Base-by-base conservation (phyloP, 2,329 filamentous ascomycete genomes). In the Epichloe coenophiala region DNA sequence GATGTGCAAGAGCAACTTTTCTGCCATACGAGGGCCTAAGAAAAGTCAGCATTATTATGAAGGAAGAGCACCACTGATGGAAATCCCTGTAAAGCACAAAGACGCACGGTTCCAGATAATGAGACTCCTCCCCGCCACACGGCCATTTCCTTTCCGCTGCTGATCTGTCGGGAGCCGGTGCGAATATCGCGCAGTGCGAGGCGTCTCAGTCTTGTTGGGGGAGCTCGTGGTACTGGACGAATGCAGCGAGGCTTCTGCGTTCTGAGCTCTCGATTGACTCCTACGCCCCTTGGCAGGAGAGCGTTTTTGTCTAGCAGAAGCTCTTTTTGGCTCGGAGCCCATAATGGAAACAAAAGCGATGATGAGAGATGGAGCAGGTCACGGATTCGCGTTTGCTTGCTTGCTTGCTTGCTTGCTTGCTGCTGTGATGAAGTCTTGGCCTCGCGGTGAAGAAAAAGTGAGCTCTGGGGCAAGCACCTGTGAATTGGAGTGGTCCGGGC, bases 21-120 rank as follows among this genome's bases (percentile, higher is more conserved):
- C 71, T 0, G 63, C 59, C 69, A 74, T 75, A 9, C 71, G 66
- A 9, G 69, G 65, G 1, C 69, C 71, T 75, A n/a, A 37, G 17
- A 33, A 47, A 3, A 31, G 8, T 31, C 0, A 31, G 27, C 27
- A 31, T 31, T 4, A 9, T 4, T 4, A 31, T 31, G 17, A 4
- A 31, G 2, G 27, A 31, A 31, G 27, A 11, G 27, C 27, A 9
- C 27, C 27, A 31, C 9, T 11, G 27, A 31, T 31, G 8, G 27
- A 11, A 31, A 1, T 31, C 8, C 8, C 4, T 31, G 9, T 31
- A 3, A 31, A 9, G 27, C 27, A 11, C 27, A 11, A 45, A 15
- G 8, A 45, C 70, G 64, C 62, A 73, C 71, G 65, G n/a, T 60
- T 61, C 71, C 71, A 74, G 27, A 62, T 58, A 23, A 74, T 67